phyloP scores from a whole-genome alignment of 768 basidiomycete genomes.

The Phlegmacium glaucopus region DNA sequence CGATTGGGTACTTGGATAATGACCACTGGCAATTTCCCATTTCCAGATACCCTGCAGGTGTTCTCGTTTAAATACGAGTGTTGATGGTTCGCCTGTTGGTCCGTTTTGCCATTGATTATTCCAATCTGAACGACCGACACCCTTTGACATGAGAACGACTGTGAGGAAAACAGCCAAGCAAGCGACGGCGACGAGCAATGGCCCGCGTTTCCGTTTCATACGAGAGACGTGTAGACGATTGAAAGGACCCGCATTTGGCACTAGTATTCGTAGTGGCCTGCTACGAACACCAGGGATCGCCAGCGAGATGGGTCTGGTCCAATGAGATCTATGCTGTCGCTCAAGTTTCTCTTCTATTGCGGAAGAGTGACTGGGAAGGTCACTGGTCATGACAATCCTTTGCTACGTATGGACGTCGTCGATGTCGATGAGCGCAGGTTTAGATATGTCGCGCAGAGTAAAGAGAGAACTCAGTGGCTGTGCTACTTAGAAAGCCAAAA shows the following conservation, averaged over 20 bases:
- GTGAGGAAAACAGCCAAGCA: constrained; percentile 50
- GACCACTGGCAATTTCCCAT: constrained; percentile 90
- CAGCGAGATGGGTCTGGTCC: constrained; percentile 54
- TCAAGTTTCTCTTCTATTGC: constrained; percentile 39
- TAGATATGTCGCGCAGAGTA: background rate
- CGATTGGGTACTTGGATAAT: constrained; percentile 72
- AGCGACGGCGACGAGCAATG: constrained; percentile 49
- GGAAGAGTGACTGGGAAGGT: constrained; percentile 41
- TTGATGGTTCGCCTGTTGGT: constrained; percentile 46
- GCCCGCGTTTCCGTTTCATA: constrained; percentile 51
- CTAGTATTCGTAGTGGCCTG: constrained; percentile 54
- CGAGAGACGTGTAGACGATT: constrained; percentile 41
- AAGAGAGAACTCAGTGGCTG: constrained; percentile 2
- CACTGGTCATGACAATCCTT: constrained; percentile 17
- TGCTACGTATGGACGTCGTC: background rate
- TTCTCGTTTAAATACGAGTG: constrained; percentile 64
- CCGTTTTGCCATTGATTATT: constrained; percentile 33
- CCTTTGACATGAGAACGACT: constrained; percentile 41
- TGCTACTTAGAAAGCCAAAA: no score
- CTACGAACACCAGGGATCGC: constrained; percentile 56
- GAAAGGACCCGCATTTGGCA: constrained; percentile 51
- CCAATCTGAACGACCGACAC: constrained; percentile 41
- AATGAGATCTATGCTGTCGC: constrained; percentile 33
- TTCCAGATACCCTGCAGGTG: constrained; percentile 87
- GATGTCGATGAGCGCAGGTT: background rate